Percentiles rank a stretch among this genome's conserved stretches.
phyloP scores from a whole-genome alignment of 176 grass and related monocot genomes.

The Triticum dicoccoides region DNA sequence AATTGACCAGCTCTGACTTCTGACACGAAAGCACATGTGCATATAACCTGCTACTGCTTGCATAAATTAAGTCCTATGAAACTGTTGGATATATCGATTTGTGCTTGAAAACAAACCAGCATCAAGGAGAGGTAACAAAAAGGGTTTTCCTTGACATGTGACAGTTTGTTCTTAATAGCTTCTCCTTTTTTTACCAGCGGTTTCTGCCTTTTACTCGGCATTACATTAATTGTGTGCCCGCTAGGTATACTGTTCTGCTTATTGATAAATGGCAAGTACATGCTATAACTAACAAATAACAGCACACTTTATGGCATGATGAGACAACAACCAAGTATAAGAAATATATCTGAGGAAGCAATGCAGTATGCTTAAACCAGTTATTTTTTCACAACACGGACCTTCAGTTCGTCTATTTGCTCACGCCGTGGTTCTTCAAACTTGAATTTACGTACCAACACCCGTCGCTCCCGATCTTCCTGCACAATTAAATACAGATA shows the following conservation, averaged over 20 bases:
- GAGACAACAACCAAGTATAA: background rate
- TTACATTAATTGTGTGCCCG: background rate
- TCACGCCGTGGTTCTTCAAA: constrained; percentile 96
- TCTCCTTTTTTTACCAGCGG: background rate
- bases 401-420: constrained; percentile 96
- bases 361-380: constrained; percentile 13
- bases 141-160: constrained; percentile 1
- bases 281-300: background rate
- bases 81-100: background rate
- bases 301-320: background rate
- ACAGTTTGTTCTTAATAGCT: background rate
- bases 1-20: background rate
- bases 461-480: constrained; percentile 90
- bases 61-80: background rate
- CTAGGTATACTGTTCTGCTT: background rate
- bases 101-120: background rate
- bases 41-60: background rate
- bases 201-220: background rate
- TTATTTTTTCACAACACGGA: constrained; percentile 29
- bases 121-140: background rate
- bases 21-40: background rate
- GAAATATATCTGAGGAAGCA: constrained; percentile 5
- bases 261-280: background rate
- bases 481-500: constrained; percentile 45
- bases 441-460: constrained; percentile 84